phyloP scores from a whole-genome alignment of 2,329 filamentous ascomycete species.

The Fusarium euwallaceae region DNA sequence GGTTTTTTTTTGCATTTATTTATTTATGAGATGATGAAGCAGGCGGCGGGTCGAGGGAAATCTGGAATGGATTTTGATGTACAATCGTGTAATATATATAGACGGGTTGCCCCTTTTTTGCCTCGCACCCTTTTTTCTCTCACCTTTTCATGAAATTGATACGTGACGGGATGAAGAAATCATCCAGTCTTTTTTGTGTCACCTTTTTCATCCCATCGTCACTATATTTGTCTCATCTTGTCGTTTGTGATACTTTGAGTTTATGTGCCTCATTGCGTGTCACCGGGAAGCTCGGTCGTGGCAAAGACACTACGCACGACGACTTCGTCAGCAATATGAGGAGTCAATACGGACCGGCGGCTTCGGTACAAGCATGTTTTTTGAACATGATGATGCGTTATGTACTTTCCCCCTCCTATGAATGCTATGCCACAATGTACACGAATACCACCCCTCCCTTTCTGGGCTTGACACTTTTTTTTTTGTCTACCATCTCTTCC shows the following conservation, averaged over 20 bases:
- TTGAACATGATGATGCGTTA: conserved; percentile 8
- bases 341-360: not conserved
- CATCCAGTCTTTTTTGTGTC: not conserved
- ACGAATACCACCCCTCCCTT: conserved; percentile 10
- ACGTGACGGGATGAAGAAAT: not conserved
- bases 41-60: not conserved
- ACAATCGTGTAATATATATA: conserved; percentile 45
- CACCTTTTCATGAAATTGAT: not conserved
- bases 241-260: conserved; percentile 6
- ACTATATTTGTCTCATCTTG: not conserved
- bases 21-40: conserved; percentile 15
- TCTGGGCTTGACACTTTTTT: conserved; percentile 11
- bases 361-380: conserved; percentile 5
- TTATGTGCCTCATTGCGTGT: not conserved
- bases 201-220: not conserved
- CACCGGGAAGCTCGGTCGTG: conserved; percentile 34
- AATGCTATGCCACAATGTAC: conserved; percentile 33
- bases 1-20: conserved; percentile 15
- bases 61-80: conserved; percentile 14
- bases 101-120: conserved; percentile 22
- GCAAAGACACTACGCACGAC: conserved; percentile 20
- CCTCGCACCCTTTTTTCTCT: conserved; percentile 12
- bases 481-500: conserved; percentile 13
- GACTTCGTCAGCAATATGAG: conserved; percentile 10
- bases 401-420: conserved; percentile 26